Evolutionary conservation across 2,329 filamentous ascomycete genomes (phyloP), one percentile per base, ranked within the genome.

Genomic region (Sphaerostilbella broomeana): DNA sequence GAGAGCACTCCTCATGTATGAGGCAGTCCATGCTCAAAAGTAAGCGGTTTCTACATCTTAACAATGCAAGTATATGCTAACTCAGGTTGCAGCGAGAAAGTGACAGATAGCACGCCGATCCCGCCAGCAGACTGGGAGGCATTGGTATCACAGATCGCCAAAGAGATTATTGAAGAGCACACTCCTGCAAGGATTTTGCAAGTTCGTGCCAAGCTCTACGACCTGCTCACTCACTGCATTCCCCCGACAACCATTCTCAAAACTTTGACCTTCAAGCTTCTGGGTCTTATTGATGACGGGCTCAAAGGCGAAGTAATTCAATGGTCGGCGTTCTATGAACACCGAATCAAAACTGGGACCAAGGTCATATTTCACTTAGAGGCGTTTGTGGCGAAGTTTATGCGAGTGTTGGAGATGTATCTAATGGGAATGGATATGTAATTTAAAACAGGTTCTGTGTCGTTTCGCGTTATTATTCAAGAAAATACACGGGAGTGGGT

Each of bases 291-390:
- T 38, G 90, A 97, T 53, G 89, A 95, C 58, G 81, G 75, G 17
- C 67, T 98, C 35, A 97, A 95, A 62, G 79, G 84, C 2, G 90
- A 98, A 42, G 83, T 98, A 4, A 84, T 98, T 50, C 86, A 84
- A 57, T 98, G 92, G 92, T 86, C 87, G 4, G 89, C 92, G 0
- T 97, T 95, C 56, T 98, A 94, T 61, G 94, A 98, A 63, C 92
- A 98, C 62, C 77, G 92, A 45, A 86, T 97, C 64, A 86, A 86
- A 59, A 84, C 84, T 51, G 92, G 92, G 36, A 88, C 76, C 44
- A 98, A 98, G 72, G 85, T 94, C 43, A 97, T 98, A 47, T 98
- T 98, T 64, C 94, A 98, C 57, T 69, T 98, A 4, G 94, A 98
- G 64, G 92, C 92, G 4, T 98, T 98, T 63, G 92, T 98, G 43